Conservation (phyloP, 192 early-diverging fungal genomes). For the Backusella morwellensis region DNA sequence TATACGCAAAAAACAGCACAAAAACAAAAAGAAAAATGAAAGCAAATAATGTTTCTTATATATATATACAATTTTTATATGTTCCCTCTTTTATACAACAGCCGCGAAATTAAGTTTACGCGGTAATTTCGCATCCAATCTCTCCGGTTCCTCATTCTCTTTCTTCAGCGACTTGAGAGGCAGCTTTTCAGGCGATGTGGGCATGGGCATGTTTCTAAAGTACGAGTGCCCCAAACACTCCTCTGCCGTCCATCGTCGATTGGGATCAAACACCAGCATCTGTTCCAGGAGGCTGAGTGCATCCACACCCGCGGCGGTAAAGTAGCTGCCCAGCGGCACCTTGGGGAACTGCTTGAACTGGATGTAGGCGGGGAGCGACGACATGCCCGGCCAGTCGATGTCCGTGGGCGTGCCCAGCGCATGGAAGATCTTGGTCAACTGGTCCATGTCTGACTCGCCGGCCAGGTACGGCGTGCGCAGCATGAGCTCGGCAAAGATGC, state of each 20-base stretch:
- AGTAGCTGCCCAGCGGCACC: slow-evolving; percentile 67
- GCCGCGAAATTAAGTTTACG: neutral
- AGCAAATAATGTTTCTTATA: neutral
- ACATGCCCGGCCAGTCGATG: slow-evolving; percentile 80
- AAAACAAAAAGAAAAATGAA: neutral
- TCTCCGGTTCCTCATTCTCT: neutral
- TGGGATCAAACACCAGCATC: slow-evolving; percentile 87
- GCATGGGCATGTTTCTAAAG: slow-evolving; percentile 69
- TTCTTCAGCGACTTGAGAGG: slow-evolving; percentile 47
- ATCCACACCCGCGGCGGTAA: slow-evolving; percentile 83
- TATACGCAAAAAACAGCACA: neutral
- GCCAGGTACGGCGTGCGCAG: slow-evolving; percentile 88
- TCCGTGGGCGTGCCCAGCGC: slow-evolving; percentile 82
- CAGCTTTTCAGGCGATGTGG: slow-evolving; percentile 65
- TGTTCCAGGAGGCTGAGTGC: slow-evolving; percentile 83
- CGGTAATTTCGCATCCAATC: neutral
- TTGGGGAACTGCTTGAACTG: slow-evolving; percentile 72
- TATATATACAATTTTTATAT: neutral
- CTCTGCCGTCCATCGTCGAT: slow-evolving; percentile 72
- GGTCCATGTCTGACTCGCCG: slow-evolving; percentile 76
- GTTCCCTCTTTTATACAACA: neutral
- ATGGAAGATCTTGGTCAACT: slow-evolving; percentile 73
- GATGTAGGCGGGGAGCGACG: slow-evolving; percentile 66
- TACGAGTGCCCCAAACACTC: slow-evolving; percentile 76
- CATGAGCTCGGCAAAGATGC: slow-evolving; percentile 98